phyloP scores from a whole-genome alignment of 495 filamentous ascomycete genomes.

The Gamarada debralockiae region DNA sequence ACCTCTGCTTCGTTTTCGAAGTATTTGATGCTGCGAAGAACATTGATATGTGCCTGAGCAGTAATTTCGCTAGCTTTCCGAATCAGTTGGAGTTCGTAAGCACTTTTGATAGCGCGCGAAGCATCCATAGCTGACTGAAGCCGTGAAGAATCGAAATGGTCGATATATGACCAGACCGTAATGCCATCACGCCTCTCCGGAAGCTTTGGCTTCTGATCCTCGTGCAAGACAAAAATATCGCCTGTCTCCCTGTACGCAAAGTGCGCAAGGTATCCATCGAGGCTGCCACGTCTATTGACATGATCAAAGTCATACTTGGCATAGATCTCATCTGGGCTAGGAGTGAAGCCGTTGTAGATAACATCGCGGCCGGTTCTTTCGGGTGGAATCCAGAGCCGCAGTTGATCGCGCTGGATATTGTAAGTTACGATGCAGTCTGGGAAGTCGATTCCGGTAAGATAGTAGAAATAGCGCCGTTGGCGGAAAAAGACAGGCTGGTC shows the following conservation, averaged over 20 bases:
- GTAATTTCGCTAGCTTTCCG: conserved; percentile 75
- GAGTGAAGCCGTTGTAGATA: conserved; percentile 58
- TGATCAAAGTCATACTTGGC: conserved; percentile 79
- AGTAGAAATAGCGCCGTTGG: conserved; percentile 69
- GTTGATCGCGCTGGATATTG: conserved; percentile 50
- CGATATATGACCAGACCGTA: neutral
- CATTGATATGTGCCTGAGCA: conserved; percentile 64
- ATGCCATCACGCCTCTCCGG: conserved; percentile 44
- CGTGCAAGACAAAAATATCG: conserved; percentile 39
- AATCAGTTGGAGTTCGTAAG: conserved; percentile 76
- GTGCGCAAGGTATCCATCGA: conserved; percentile 26
- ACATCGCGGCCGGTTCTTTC: conserved; percentile 45
- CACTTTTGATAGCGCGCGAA: conserved; percentile 71
- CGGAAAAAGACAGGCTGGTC: conserved; percentile 56
- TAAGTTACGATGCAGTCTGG: conserved; percentile 60
- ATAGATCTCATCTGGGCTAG: conserved; percentile 59
- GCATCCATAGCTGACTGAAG: conserved; percentile 65
- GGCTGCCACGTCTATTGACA: conserved; percentile 47
- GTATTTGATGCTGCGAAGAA: conserved; percentile 54
- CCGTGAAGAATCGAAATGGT: conserved; percentile 29
- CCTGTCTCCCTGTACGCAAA: conserved; percentile 30
- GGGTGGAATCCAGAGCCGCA: conserved; percentile 59
- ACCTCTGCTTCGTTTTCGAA: conserved; percentile 78
- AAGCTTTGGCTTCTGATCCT: conserved; percentile 15
- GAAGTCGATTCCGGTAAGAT: conserved; percentile 58